Percentiles rank a stretch among this genome's conserved stretches.
phyloP scores from a whole-genome alignment of 345 rosid species.

The Pugionium cornutum region DNA sequence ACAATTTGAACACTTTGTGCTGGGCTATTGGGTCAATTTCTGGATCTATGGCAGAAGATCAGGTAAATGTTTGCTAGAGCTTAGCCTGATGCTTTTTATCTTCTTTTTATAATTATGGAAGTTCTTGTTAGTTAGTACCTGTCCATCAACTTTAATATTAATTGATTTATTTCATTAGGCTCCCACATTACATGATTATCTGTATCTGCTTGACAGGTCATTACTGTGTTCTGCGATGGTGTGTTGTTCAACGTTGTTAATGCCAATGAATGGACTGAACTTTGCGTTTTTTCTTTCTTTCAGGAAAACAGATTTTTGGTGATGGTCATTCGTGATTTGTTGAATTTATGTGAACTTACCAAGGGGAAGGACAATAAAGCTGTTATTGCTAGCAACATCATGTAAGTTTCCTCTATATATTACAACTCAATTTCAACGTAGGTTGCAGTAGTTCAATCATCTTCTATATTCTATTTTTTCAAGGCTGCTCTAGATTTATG shows the following conservation, averaged over 20 bases:
- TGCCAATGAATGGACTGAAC: slow-evolving; percentile 17
- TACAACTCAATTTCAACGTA: slow-evolving; percentile 8
- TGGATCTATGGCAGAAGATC: slow-evolving; percentile 99
- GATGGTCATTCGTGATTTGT: slow-evolving; percentile 94
- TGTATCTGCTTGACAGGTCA: slow-evolving; percentile 14
- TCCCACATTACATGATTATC: slow-evolving; percentile 20
- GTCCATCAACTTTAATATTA: slow-evolving; percentile 2
- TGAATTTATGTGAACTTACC: slow-evolving; percentile 95
- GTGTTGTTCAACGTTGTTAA: slow-evolving; percentile 4
- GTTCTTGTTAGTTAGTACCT: slow-evolving; percentile 7
- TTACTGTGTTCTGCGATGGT: slow-evolving; percentile 1
- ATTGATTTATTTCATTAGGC: slow-evolving; percentile 20
- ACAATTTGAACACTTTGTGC: slow-evolving; percentile 90
- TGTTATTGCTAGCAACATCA: slow-evolving; percentile 97
- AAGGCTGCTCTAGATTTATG: not conserved
- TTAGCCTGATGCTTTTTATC: not conserved
- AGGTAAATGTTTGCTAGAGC: slow-evolving; percentile 51
- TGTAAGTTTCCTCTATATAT: slow-evolving; percentile 56
- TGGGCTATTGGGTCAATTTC: slow-evolving; percentile 99
- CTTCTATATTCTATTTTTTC: slow-evolving; percentile 2
- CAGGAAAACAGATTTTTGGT: slow-evolving; percentile 99
- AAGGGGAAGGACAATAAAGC: slow-evolving; percentile 99
- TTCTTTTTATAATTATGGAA: not conserved
- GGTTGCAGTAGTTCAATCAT: not conserved
- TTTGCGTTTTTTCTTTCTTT: slow-evolving; percentile 24